Percentiles rank a stretch among this genome's conserved stretches.
Conservation (phyloP, 1,284 basidiomycete species). For the Pterula multifida region DNA sequence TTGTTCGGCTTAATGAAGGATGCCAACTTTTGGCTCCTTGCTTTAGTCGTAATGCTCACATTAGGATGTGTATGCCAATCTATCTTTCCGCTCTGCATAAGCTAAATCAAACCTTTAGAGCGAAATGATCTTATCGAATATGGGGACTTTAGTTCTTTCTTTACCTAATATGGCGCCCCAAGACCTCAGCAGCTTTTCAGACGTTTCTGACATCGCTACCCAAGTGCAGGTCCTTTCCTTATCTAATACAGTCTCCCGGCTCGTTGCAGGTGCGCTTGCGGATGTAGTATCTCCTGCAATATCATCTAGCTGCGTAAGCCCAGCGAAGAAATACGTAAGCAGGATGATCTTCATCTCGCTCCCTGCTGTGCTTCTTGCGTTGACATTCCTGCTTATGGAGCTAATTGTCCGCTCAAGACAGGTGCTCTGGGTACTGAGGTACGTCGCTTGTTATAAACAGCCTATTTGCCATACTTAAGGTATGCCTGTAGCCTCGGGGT, state of each 20-base stretch:
- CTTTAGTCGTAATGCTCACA: neutral
- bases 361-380: neutral
- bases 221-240: neutral
- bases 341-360: neutral
- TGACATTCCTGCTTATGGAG: neutral
- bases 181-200: neutral
- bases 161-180: neutral
- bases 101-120: neutral
- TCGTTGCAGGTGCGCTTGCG: neutral
- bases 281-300: neutral
- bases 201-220: neutral
- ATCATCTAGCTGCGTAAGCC: neutral
- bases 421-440: neutral
- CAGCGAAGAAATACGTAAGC: neutral
- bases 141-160: neutral
- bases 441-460: neutral
- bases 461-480: neutral
- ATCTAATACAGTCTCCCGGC: neutral
- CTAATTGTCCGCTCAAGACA: neutral
- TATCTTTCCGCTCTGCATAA: neutral
- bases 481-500: neutral
- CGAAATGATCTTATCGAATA: neutral
- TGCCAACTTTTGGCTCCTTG: neutral
- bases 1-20: neutral
- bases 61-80: neutral